These are phyloP conservation scores for Paragyromitra xinjiangensis DNA, from an alignment of 495 filamentous ascomycete genomes.

Conservation along the genomic window DNA sequence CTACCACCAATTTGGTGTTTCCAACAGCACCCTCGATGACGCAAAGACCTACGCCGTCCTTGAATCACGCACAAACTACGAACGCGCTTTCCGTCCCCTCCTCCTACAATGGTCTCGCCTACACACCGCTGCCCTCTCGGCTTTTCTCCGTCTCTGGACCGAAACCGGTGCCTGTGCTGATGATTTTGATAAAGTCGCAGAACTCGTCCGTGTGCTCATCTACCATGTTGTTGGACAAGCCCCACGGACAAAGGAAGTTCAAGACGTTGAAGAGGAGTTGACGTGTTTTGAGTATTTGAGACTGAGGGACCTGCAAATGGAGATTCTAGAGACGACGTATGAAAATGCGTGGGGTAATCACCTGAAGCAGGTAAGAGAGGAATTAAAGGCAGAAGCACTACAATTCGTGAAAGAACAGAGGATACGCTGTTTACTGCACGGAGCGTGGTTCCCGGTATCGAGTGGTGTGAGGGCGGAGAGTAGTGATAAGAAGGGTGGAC, in stretches of 20 bases:
- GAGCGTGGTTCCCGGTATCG: constrained; percentile 84
- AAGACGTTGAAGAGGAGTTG: constrained; percentile 88
- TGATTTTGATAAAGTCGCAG: constrained; percentile 91
- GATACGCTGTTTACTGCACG: constrained; percentile 87
- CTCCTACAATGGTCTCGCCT: constrained; percentile 94
- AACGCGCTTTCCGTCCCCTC: constrained; percentile 86
- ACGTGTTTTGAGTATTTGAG: constrained; percentile 79
- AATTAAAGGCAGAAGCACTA: constrained; percentile 87
- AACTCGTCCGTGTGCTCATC: constrained; percentile 87
- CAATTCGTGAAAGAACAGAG: constrained; percentile 98
- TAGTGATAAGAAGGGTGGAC: constrained; percentile 57
- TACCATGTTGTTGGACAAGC: constrained; percentile 90
- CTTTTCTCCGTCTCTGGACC: constrained; percentile 93
- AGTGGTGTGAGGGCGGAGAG: constrained; percentile 59
- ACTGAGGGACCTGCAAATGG: constrained; percentile 91
- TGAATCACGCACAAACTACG: constrained; percentile 80
- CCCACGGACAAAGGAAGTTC: constrained; percentile 80
- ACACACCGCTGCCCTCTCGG: constrained; percentile 87
- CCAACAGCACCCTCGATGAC: constrained; percentile 85
- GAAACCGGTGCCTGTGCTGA: constrained; percentile 80
- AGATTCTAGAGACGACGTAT: constrained; percentile 86
- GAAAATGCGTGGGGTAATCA: constrained; percentile 95
- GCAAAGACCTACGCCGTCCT: constrained; percentile 76
- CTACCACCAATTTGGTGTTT: constrained; percentile 95
- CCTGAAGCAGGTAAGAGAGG: constrained; percentile 86